phyloP scores from a whole-genome alignment of 352 stramenopile species.

The Globisporangium lucens region DNA sequence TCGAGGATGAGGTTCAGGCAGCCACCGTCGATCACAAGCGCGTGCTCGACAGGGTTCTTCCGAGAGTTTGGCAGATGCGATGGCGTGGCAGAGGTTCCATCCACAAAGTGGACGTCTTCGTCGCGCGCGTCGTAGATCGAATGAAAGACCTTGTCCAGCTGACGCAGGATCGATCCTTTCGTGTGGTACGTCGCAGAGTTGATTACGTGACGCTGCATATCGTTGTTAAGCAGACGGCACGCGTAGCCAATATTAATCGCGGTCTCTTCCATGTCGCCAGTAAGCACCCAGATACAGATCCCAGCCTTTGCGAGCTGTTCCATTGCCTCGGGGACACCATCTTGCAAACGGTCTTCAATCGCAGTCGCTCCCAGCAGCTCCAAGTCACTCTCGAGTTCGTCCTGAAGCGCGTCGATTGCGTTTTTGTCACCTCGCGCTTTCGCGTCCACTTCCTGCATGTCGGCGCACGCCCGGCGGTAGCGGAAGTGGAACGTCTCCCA shows the following conservation, averaged over 20 bases:
- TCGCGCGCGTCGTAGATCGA: constrained; percentile 38
- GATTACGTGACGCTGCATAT: constrained; percentile 92
- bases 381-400: constrained; percentile 78
- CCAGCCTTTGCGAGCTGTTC: constrained; percentile 66
- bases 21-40: constrained; percentile 94
- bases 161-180: constrained; percentile 60
- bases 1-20: constrained; percentile 83
- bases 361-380: constrained; percentile 78
- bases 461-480: constrained; percentile 58
- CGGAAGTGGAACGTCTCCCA: constrained; percentile 68
- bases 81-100: constrained; percentile 18
- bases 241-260: constrained; percentile 89
- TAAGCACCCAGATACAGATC: constrained; percentile 88
- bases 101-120: background rate
- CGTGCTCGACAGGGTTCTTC: constrained; percentile 50
- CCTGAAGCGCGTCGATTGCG: constrained; percentile 59
- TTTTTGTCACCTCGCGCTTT: constrained; percentile 63
- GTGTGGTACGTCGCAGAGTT: constrained; percentile 64
- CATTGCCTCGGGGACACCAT: constrained; percentile 81
- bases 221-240: constrained; percentile 87
- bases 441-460: constrained; percentile 69
- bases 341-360: constrained; percentile 86
- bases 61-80: constrained; percentile 19
- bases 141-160: constrained; percentile 81
- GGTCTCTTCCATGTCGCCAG: constrained; percentile 88